A percentile compares a stretch with the other conserved stretches of the same genome.
These are phyloP conservation scores for Heterobasidion parviporum DNA, from an alignment of 1,284 basidiomycete species.

Conservation along the genomic window DNA sequence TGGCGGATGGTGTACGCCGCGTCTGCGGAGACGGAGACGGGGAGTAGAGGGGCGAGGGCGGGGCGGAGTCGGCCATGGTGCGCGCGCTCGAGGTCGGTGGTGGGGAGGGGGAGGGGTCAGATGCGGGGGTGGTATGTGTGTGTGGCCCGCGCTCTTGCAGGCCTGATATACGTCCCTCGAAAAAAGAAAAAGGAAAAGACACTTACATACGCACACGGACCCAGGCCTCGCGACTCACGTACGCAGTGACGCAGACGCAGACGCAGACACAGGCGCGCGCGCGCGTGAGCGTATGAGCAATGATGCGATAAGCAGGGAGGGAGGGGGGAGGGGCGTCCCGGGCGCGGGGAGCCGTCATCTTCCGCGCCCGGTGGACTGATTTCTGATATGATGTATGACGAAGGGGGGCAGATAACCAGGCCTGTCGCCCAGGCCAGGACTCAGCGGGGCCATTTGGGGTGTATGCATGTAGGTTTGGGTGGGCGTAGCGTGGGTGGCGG, in stretches of 20 bases:
- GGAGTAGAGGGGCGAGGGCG: conserved; percentile 7
- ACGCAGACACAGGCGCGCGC: too few species aligned
- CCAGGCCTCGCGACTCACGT: too few species aligned
- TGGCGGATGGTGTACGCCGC: conserved; percentile 20
- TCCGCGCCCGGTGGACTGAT: not conserved
- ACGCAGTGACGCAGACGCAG: too few species aligned
- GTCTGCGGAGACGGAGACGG: conserved; percentile 13
- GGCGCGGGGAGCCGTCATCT: not conserved
- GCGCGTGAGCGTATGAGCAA: too few species aligned
- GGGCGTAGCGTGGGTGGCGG: too few species aligned
- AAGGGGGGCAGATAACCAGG: not conserved
- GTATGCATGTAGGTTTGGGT: not conserved
- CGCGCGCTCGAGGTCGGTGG: too few species aligned
- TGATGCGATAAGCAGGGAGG: too few species aligned
- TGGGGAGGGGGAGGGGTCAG: not conserved
- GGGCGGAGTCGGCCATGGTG: not conserved
- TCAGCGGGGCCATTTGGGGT: not conserved
- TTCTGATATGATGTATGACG: too few species aligned
- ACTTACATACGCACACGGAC: too few species aligned
- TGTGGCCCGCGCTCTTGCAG: too few species aligned
- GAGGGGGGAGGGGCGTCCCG: not conserved
- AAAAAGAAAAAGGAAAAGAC: too few species aligned
- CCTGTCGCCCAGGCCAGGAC: not conserved
- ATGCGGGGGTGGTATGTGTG: not conserved
- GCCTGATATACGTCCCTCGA: too few species aligned